Conservation (phyloP, 306 rosid species). For the Canavalia ensiformis region DNA sequence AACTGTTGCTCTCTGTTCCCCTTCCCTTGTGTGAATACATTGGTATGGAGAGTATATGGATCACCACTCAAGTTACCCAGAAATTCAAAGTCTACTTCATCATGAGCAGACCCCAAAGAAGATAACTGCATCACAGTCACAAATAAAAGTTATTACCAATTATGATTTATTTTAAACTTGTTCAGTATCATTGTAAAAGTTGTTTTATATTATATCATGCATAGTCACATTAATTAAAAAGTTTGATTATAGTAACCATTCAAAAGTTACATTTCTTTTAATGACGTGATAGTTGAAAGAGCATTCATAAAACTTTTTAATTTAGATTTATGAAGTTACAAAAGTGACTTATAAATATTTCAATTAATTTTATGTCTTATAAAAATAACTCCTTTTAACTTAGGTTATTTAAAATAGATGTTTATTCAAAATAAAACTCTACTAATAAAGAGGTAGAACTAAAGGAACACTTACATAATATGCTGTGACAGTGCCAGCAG, state of each 20-base stretch:
- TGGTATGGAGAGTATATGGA: conserved; percentile 73
- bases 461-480: conserved; percentile 56
- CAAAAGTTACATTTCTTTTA: too few species aligned
- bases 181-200: too few species aligned
- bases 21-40: conserved; percentile 65
- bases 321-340: too few species aligned
- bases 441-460: background rate
- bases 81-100: conserved; percentile 76
- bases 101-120: conserved; percentile 63
- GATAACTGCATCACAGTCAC: conserved; percentile 58
- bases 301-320: too few species aligned
- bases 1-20: conserved; percentile 76
- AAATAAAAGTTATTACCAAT: background rate
- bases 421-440: too few species aligned
- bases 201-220: background rate
- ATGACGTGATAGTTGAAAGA: too few species aligned
- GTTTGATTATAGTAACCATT: too few species aligned
- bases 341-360: too few species aligned
- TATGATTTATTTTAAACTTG: too few species aligned
- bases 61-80: conserved; percentile 78
- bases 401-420: too few species aligned
- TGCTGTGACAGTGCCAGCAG: conserved; percentile 67
- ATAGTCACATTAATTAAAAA: background rate
- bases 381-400: too few species aligned
- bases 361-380: too few species aligned